Evolutionary conservation across 2,329 filamentous ascomycete species (phyloP).

Genomic region (Aspergillus sp.): DNA sequence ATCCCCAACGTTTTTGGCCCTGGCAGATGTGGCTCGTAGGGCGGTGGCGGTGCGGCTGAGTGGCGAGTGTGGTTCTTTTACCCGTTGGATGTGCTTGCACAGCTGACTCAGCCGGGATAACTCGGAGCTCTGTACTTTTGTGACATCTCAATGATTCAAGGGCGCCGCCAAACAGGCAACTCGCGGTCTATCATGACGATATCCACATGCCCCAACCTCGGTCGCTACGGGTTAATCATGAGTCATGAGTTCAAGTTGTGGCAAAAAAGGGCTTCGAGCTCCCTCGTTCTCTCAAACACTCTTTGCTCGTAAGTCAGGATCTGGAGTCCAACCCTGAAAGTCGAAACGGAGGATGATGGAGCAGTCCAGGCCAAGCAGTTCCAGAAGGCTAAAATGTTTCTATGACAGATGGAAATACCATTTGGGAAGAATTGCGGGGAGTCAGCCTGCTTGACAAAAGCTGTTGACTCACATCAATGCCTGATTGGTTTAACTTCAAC

Average conservation of each 20-base stretch:
- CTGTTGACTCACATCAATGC: conserved; percentile 1
- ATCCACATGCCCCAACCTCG: not conserved
- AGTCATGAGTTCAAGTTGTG: not conserved
- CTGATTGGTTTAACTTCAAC: not conserved
- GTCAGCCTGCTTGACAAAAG: not conserved
- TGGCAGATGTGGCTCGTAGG: conserved; percentile 11
- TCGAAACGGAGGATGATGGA: not conserved
- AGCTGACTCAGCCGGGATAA: not conserved
- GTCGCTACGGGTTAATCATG: not conserved
- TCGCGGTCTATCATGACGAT: not conserved
- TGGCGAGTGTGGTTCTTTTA: conserved; percentile 2
- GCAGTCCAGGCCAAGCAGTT: not conserved
- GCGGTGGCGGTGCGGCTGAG: conserved; percentile 14
- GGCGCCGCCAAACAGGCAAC: not conserved
- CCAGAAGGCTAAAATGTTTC: conserved; percentile 1
- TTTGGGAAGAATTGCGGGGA: not conserved
- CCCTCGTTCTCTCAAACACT: not conserved
- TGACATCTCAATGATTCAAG: conserved; percentile 10
- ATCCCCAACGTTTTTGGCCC: conserved; percentile 37
- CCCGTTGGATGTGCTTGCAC: not conserved
- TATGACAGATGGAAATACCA: conserved; percentile 12
- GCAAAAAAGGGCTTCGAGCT: not conserved
- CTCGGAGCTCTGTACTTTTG: not conserved
- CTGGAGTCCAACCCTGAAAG: no score
- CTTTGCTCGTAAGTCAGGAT: not conserved